Percentiles rank a stretch among this genome's conserved stretches.
These are phyloP conservation scores for Silene conica DNA, from an alignment of 148 eudicot genomes.

Conservation along the genomic window DNA sequence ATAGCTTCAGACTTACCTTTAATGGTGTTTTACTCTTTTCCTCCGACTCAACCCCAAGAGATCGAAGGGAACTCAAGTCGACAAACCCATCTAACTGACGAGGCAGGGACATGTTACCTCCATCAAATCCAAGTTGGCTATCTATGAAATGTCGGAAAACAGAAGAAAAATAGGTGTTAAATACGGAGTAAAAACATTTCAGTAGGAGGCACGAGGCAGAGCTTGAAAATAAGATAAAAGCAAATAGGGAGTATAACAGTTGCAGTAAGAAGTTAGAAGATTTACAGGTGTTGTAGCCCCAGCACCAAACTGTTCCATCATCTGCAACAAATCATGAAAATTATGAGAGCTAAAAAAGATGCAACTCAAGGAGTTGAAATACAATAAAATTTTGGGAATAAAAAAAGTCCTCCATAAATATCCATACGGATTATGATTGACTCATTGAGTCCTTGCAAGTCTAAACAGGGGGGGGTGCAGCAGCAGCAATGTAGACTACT, in stretches of 20 bases:
- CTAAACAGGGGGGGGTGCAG: too few relatives aligned
- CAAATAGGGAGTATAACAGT: neutral
- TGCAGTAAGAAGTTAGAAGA: conserved; percentile 21
- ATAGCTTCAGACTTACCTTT: conserved; percentile 39
- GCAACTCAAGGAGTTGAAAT: neutral
- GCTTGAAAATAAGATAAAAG: neutral
- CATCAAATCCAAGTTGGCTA: conserved; percentile 71
- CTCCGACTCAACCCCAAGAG: conserved; percentile 35
- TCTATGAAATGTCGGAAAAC: conserved; percentile 46
- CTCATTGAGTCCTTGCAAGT: too few relatives aligned
- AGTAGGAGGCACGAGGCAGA: neutral
- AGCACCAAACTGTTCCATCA: conserved; percentile 89
- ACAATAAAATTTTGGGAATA: neutral
- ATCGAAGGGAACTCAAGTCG: conserved; percentile 37
- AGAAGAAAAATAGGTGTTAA: neutral
- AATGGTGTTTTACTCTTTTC: conserved; percentile 29
- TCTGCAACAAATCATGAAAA: conserved; percentile 44
- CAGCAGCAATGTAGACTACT: too few relatives aligned
- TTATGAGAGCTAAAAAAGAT: neutral
- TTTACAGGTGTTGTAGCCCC: conserved; percentile 87
- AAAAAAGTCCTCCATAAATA: neutral
- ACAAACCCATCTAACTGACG: conserved; percentile 41
- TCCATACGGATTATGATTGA: too few relatives aligned
- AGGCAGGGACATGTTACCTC: conserved; percentile 47
- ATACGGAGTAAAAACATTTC: neutral